Percentiles rank a stretch among this genome's conserved stretches.
phyloP scores from a whole-genome alignment of 2,329 filamentous ascomycete genomes.

The Botrytis paeoniae region DNA sequence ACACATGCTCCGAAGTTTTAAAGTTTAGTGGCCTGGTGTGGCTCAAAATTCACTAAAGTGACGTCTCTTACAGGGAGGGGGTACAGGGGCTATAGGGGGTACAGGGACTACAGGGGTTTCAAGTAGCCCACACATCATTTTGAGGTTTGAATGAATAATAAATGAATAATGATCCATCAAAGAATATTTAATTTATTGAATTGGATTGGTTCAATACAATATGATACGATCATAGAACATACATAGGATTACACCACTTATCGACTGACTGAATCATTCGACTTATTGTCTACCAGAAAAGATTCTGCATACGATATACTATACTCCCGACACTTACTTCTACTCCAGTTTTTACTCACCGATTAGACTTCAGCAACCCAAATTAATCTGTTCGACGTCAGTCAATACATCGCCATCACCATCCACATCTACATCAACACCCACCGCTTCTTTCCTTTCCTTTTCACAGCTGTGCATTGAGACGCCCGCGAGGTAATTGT shows the following conservation, averaged over 20 bases:
- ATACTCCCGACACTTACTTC: neutral
- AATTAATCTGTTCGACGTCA: neutral
- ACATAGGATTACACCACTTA: neutral
- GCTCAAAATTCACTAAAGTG: neutral
- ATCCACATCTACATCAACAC: neutral
- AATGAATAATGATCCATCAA: neutral
- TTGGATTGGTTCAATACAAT: neutral
- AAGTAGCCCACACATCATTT: neutral
- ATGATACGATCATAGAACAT: neutral
- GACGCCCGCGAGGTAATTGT: neutral
- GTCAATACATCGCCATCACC: neutral
- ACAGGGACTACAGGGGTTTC: neutral
- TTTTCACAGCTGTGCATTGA: neutral
- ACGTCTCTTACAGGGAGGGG: constrained; percentile 2
- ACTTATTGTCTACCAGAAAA: neutral
- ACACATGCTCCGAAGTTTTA: neutral
- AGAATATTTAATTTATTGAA: too few relatives aligned
- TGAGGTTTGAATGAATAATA: neutral
- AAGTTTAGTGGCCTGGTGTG: neutral
- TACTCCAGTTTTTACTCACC: neutral
- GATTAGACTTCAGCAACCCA: neutral
- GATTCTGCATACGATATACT: neutral
- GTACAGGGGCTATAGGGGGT: neutral
- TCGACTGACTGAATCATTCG: neutral
- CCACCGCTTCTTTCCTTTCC: constrained; percentile 11